Conservation (phyloP, 208 protist genomes). For the Crithidia mellificae region DNA sequence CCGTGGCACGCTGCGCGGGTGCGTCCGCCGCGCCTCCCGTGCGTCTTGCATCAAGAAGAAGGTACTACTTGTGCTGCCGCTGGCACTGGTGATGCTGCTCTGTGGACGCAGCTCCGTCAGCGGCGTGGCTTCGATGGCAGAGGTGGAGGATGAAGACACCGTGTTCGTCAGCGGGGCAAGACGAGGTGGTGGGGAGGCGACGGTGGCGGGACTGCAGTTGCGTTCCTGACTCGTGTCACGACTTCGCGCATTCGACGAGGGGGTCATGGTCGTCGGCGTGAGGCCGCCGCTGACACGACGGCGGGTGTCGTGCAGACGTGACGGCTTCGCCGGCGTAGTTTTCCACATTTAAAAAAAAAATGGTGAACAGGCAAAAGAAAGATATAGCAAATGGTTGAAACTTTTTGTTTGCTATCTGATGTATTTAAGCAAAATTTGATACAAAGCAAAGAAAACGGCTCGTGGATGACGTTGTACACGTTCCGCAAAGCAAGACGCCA, state of each 20-base stretch:
- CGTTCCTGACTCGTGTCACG: not conserved
- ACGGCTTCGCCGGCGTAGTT: not conserved
- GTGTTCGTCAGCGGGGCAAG: not conserved
- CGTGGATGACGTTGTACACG: no score
- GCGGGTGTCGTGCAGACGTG: not conserved
- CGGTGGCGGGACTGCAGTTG: not conserved
- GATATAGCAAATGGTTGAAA: no score
- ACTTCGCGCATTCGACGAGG: no score
- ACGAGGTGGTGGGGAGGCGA: not conserved
- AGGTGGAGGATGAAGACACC: not conserved
- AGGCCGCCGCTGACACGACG: not conserved
- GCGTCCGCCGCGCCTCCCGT: not conserved
- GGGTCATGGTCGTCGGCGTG: not conserved
- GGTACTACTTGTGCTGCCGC: no score
- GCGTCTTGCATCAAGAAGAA: not conserved
- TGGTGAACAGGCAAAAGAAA: no score
- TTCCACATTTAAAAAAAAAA: constrained; percentile 4
- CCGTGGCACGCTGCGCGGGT: not conserved
- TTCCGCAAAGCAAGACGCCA: no score
- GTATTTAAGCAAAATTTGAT: no score
- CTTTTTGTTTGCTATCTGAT: no score
- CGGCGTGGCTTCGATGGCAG: not conserved
- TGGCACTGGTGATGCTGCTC: not conserved
- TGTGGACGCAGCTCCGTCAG: not conserved
- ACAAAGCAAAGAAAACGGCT: no score